Percentiles rank a stretch among this genome's conserved stretches.
Evolutionary conservation across 2,329 filamentous ascomycete genomes (phyloP).

Genomic region (Cordyceps pruinosa): DNA sequence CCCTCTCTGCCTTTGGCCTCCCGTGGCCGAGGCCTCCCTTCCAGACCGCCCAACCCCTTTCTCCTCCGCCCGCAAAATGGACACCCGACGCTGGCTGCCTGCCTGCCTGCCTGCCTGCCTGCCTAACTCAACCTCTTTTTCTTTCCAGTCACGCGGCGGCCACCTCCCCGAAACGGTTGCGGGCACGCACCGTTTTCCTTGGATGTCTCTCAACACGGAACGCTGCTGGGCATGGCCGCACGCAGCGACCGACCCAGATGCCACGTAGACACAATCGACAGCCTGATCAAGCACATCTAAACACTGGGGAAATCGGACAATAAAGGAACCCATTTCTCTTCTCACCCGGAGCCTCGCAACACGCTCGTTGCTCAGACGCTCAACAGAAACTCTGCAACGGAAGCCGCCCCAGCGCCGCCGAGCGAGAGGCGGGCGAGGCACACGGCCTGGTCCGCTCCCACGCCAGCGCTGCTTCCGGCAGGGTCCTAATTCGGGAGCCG

Average conservation of each 20-base stretch:
- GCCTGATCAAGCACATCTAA: too few relatives aligned
- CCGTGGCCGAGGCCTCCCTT: constrained; percentile 3
- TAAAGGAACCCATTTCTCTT: background rate
- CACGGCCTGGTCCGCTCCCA: background rate
- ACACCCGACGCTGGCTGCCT: constrained; percentile 1
- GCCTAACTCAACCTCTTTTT: background rate
- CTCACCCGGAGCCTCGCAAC: background rate
- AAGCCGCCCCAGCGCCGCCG: too few relatives aligned
- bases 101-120: too few relatives aligned
- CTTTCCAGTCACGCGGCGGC: background rate
- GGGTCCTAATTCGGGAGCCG: constrained; percentile 6
- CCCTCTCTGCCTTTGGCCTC: background rate
- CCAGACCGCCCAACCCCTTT: background rate
- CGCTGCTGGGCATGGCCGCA: background rate
- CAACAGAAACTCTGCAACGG: background rate
- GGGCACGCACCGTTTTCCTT: constrained; percentile 2
- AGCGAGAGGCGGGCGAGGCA: background rate
- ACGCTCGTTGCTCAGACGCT: background rate
- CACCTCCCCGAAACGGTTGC: constrained; percentile 4
- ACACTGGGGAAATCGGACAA: too few relatives aligned
- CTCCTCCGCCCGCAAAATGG: background rate
- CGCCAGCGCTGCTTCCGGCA: background rate
- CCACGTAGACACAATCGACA: too few relatives aligned
- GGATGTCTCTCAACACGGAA: background rate
- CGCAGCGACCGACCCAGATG: background rate